A percentile compares a stretch with the other conserved stretches of the same genome.
Conservation (phyloP, 2,329 filamentous ascomycete species). For the Xylariaceae sp. region DNA sequence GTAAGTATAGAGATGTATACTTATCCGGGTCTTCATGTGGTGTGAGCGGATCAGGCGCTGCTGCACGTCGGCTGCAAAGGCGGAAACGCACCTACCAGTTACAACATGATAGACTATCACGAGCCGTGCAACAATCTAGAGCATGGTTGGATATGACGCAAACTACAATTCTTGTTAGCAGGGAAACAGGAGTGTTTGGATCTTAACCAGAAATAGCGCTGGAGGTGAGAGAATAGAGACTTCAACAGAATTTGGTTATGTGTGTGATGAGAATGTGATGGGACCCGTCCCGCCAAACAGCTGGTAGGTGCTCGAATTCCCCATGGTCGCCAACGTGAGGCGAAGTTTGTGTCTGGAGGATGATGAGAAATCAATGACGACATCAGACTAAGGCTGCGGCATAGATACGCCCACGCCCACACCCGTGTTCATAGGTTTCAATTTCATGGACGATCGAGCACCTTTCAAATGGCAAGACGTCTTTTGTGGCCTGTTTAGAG, state of each 20-base stretch:
- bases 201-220: too few relatives aligned
- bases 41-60: neutral
- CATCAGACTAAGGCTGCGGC: neutral
- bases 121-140: neutral
- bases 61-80: neutral
- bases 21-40: too few relatives aligned
- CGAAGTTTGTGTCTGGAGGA: neutral
- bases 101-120: neutral
- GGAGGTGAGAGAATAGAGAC: too few relatives aligned
- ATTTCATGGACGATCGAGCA: too few relatives aligned
- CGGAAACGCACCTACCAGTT: neutral
- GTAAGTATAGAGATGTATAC: too few relatives aligned
- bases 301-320: neutral
- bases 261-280: conserved; percentile 2
- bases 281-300: neutral
- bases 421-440: too few relatives aligned
- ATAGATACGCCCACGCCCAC: too few relatives aligned
- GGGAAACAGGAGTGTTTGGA: neutral
- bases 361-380: neutral
- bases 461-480: too few relatives aligned
- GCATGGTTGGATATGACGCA: too few relatives aligned
- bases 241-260: too few relatives aligned
- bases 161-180: too few relatives aligned
- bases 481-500: too few relatives aligned
- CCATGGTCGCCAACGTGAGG: neutral